Conservation (phyloP, 176 grass and related monocot species). For the Oryza glaberrima region DNA sequence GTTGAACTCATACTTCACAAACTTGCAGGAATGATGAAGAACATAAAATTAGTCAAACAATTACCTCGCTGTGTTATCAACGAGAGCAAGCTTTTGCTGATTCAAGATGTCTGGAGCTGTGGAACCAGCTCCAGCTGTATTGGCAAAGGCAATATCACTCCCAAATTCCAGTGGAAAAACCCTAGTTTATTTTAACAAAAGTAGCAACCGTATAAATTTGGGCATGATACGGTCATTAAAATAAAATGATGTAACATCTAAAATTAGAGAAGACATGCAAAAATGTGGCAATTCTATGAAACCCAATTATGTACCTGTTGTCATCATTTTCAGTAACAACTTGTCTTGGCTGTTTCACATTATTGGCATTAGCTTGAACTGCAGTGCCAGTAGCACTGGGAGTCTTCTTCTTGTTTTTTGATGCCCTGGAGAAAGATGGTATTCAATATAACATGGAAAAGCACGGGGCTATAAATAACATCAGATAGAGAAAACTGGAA, state of each 20-base stretch:
- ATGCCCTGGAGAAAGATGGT: slow-evolving; percentile 56
- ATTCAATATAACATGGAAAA: slow-evolving; percentile 14
- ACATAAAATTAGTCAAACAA: slow-evolving; percentile 35
- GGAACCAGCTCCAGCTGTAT: slow-evolving; percentile 52
- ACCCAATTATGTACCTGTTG: slow-evolving; percentile 54
- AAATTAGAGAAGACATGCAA: slow-evolving; percentile 34
- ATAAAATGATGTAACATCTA: slow-evolving; percentile 6
- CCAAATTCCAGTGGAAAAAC: slow-evolving; percentile 64
- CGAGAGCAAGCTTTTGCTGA: slow-evolving; percentile 65
- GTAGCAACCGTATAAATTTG: slow-evolving; percentile 11
- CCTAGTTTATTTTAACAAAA: slow-evolving; percentile 50
- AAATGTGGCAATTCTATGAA: slow-evolving; percentile 24
- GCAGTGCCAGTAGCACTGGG: slow-evolving; percentile 35
- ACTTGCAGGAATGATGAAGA: slow-evolving; percentile 11
- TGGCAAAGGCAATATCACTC: slow-evolving; percentile 56
- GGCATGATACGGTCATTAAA: slow-evolving; percentile 11
- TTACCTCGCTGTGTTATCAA: slow-evolving; percentile 63
- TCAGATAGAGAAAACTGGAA: slow-evolving; percentile 18
- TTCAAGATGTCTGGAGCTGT: slow-evolving; percentile 54
- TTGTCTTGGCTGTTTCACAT: slow-evolving; percentile 54
- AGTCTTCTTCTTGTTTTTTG: slow-evolving; percentile 64
- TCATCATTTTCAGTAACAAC: slow-evolving; percentile 59
- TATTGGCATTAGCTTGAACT: slow-evolving; percentile 46
- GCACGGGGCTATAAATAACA: slow-evolving; percentile 28
- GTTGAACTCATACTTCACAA: slow-evolving; percentile 9